phyloP scores from a whole-genome alignment of 768 basidiomycete species.

The Kwoniella bestiolae region DNA sequence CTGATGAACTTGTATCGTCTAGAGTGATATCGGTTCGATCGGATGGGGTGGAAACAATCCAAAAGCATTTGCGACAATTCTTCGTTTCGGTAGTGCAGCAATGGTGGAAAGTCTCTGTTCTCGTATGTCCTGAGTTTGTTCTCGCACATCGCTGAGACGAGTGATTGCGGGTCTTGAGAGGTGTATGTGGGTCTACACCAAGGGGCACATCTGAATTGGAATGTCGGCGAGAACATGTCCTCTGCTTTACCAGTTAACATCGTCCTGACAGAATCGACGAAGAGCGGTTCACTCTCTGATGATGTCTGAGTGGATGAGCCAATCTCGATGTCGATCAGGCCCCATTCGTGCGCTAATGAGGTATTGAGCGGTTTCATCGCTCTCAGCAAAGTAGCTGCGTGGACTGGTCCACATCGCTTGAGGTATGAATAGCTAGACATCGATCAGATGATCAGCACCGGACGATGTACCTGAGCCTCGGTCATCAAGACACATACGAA shows the following conservation, averaged over 20 bases:
- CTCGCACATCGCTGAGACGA: slow-evolving; percentile 23
- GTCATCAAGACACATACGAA: slow-evolving; percentile 29
- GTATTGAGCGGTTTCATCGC: slow-evolving; percentile 44
- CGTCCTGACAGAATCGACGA: slow-evolving; percentile 11
- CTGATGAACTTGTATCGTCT: slow-evolving; percentile 49
- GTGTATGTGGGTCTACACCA: slow-evolving; percentile 27
- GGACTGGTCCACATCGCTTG: slow-evolving; percentile 30
- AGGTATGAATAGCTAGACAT: slow-evolving; percentile 41
- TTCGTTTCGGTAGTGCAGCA: slow-evolving; percentile 41
- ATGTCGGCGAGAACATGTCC: slow-evolving; percentile 10
- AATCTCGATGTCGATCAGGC: slow-evolving; percentile 43
- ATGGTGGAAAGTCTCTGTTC: slow-evolving; percentile 30
- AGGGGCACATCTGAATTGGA: slow-evolving; percentile 31
- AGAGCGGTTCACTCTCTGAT: slow-evolving; percentile 25
- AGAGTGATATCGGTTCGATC: slow-evolving; percentile 49
- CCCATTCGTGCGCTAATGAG: slow-evolving; percentile 21
- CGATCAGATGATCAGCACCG: not conserved
- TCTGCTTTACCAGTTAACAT: slow-evolving; percentile 18
- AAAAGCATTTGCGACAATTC: slow-evolving; percentile 52
- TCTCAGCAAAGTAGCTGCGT: slow-evolving; percentile 30
- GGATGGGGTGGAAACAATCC: slow-evolving; percentile 48
- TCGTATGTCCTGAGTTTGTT: slow-evolving; percentile 17
- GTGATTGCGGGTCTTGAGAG: not conserved
- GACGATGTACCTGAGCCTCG: not conserved
- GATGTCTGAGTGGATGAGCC: slow-evolving; percentile 23